phyloP scores from a whole-genome alignment of 352 stramenopile genomes.

The Phytophthora vignae region DNA sequence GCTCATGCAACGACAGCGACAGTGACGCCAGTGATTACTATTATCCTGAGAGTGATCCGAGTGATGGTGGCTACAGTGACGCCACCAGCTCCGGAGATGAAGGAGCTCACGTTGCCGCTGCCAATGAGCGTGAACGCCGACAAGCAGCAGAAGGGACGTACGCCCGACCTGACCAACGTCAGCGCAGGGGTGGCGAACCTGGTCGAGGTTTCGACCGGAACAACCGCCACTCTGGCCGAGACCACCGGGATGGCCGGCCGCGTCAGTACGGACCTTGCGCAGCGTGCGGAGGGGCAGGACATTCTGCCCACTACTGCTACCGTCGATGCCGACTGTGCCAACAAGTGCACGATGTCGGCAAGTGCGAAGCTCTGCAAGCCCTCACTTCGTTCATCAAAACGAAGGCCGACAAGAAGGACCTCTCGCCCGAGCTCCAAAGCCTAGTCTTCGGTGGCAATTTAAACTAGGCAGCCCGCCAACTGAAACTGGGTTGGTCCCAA shows the following conservation, averaged over 20 bases:
- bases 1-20: too few species aligned
- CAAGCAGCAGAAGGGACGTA: too few species aligned
- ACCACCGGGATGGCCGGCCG: not conserved
- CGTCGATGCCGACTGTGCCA: not conserved
- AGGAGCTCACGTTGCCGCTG: too few species aligned
- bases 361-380: too few species aligned
- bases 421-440: not conserved
- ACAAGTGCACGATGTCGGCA: not conserved
- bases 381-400: too few species aligned
- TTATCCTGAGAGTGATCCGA: too few species aligned
- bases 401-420: too few species aligned
- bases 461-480: constrained; percentile 13
- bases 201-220: not conserved
- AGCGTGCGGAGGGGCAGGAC: not conserved
- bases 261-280: not conserved
- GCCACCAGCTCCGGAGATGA: too few species aligned
- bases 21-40: too few species aligned
- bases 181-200: not conserved
- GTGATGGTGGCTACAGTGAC: too few species aligned
- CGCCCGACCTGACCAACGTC: not conserved
- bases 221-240: not conserved
- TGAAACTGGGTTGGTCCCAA: constrained; percentile 8
- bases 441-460: not conserved
- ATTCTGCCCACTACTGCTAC: not conserved
- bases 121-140: too few species aligned